Evolutionary conservation across 2,329 filamentous ascomycete genomes (phyloP).

Genomic region (Pseudofabraea citricarpa): DNA sequence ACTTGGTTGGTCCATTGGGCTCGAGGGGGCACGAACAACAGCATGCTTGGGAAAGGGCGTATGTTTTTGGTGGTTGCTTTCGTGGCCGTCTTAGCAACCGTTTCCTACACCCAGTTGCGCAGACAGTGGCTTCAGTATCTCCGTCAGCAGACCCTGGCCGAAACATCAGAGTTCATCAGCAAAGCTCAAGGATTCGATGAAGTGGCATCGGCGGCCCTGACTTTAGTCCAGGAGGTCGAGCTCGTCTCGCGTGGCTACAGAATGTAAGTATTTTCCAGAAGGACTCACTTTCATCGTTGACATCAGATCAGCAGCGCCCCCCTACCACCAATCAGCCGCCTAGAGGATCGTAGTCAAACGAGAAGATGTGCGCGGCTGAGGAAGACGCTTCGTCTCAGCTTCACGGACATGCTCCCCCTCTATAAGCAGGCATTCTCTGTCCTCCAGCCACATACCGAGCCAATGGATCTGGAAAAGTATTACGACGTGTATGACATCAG

Average conservation of each 20-base stretch:
- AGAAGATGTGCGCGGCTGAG: conserved; percentile 78
- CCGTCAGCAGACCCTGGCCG: conserved; percentile 66
- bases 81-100: conserved; percentile 43
- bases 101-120: conserved; percentile 68
- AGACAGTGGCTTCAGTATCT: conserved; percentile 80
- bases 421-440: conserved; percentile 66
- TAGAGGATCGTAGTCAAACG: conserved; percentile 77
- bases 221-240: conserved; percentile 91
- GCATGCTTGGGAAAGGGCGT: conserved; percentile 52
- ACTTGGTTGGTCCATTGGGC: conserved; percentile 68
- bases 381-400: conserved; percentile 64
- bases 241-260: conserved; percentile 87
- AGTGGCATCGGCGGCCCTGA: conserved; percentile 68
- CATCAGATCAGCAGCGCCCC: conserved; percentile 65
- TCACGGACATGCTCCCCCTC: conserved; percentile 64
- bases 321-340: conserved; percentile 82
- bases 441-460: conserved; percentile 70
- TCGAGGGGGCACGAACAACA: conserved; percentile 42
- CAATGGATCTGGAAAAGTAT: conserved; percentile 83
- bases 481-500: conserved; percentile 85
- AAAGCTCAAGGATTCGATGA: conserved; percentile 79
- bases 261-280: conserved; percentile 50
- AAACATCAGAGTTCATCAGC: conserved; percentile 63
- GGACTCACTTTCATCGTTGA: conserved; percentile 12
- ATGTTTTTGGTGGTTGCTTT: conserved; percentile 41